phyloP scores from a whole-genome alignment of 192 early-diverging fungal genomes.

The Rhizophagus clarus region DNA sequence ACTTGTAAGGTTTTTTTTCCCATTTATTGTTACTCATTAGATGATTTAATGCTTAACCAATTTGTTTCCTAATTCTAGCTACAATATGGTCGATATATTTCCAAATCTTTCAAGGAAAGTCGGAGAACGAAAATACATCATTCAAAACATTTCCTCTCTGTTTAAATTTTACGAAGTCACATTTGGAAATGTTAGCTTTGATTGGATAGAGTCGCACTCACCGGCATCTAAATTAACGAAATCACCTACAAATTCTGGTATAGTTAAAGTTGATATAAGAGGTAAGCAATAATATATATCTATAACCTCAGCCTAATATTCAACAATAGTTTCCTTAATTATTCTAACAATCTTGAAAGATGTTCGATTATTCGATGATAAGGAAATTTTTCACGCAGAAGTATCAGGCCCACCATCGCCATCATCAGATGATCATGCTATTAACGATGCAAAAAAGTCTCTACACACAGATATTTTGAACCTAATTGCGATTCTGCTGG shows the following conservation, averaged over 20 bases:
- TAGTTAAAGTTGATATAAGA: constrained; percentile 10
- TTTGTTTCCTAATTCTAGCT: constrained; percentile 15
- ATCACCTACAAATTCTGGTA: constrained; percentile 23
- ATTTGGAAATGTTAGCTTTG: constrained; percentile 25
- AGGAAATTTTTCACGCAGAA: constrained; percentile 23
- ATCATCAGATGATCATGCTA: constrained; percentile 6
- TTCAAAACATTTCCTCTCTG: constrained; percentile 24
- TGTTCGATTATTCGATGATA: constrained; percentile 20
- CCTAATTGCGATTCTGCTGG: not conserved
- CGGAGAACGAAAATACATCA: constrained; percentile 25
- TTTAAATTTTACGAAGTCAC: constrained; percentile 33
- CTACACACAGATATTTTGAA: constrained; percentile 28
- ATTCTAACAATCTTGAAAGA: not conserved
- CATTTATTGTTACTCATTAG: not conserved
- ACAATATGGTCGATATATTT: constrained; percentile 26
- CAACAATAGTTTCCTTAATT: not conserved
- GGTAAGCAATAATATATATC: constrained; percentile 19
- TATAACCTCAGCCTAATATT: not conserved
- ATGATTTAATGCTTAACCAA: not conserved
- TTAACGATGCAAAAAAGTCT: constrained; percentile 25
- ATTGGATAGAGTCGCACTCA: constrained; percentile 25
- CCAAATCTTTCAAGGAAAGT: constrained; percentile 21
- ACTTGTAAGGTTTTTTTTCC: constrained; percentile 23
- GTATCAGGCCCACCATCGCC: constrained; percentile 12
- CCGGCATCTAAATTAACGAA: constrained; percentile 25